These are phyloP conservation scores for Lepiota subincarnata DNA, from an alignment of 768 basidiomycete species.

Conservation along the genomic window DNA sequence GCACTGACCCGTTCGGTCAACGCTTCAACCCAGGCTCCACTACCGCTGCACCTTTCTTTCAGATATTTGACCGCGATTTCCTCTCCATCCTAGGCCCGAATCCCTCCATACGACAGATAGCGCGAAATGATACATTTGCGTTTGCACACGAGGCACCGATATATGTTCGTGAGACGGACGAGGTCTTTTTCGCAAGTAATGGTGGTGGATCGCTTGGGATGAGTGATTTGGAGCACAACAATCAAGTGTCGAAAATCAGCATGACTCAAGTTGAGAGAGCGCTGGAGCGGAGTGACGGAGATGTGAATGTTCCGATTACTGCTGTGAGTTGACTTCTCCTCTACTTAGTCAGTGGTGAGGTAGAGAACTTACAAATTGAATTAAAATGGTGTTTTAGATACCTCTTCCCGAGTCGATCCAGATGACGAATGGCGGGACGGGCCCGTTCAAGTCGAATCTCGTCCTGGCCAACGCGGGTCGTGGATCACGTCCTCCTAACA, in stretches of 20 bases:
- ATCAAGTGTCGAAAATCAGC: conserved; percentile 57
- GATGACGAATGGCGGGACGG: conserved; percentile 71
- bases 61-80: conserved; percentile 45
- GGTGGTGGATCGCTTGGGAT: conserved; percentile 60
- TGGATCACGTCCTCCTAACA: conserved; percentile 54
- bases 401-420: conserved; percentile 54
- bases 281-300: conserved; percentile 27
- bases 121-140: conserved; percentile 55
- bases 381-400: conserved; percentile 41
- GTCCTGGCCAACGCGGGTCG: conserved; percentile 65
- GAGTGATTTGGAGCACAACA: conserved; percentile 61
- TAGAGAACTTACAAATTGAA: no score
- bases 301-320: conserved; percentile 47
- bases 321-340: conserved; percentile 24
- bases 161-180: conserved; percentile 56
- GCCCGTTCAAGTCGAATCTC: conserved; percentile 53
- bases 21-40: conserved; percentile 60
- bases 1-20: conserved; percentile 25
- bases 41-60: conserved; percentile 54
- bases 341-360: no score
- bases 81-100: conserved; percentile 50
- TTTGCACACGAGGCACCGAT: conserved; percentile 83
- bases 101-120: conserved; percentile 57
- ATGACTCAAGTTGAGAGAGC: conserved; percentile 50
- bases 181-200: conserved; percentile 69